A percentile compares a stretch with the other conserved stretches of the same genome.
These are phyloP conservation scores for Striga hermonthica DNA, from an alignment of 305 asterid species.

Conservation along the genomic window DNA sequence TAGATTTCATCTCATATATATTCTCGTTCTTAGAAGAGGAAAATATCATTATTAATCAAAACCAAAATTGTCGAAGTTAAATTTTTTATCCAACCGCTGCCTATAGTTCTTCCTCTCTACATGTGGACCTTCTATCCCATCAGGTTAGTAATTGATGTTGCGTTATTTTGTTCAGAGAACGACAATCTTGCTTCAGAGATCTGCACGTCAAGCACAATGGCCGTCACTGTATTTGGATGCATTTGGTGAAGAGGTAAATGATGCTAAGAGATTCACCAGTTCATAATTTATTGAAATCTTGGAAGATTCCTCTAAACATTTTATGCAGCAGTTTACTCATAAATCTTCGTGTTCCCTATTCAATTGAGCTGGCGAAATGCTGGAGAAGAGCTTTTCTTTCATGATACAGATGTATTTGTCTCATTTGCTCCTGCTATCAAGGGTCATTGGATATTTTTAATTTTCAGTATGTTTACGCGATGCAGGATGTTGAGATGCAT, in stretches of 20 bases:
- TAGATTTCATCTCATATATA: no score
- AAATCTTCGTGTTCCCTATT: conserved; percentile 19
- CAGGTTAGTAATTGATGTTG: conserved; percentile 15
- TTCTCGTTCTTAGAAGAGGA: no score
- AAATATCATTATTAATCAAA: no score
- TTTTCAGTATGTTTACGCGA: conserved; percentile 4
- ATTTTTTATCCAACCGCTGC: no score
- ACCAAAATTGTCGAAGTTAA: no score
- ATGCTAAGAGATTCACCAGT: no score
- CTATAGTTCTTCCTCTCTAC: not conserved
- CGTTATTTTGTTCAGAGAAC: conserved; percentile 59
- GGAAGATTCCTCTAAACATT: conserved; percentile 1
- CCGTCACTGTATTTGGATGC: conserved; percentile 96
- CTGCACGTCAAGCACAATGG: conserved; percentile 93
- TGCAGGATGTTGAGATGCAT: conserved; percentile 80
- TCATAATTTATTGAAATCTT: not conserved
- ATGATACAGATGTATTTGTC: not conserved
- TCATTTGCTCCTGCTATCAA: no score
- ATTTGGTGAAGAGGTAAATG: conserved; percentile 92
- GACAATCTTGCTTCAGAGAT: conserved; percentile 82
- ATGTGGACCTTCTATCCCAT: conserved; percentile 12
- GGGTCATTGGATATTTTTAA: no score
- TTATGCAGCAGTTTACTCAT: conserved; percentile 3
- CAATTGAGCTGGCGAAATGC: conserved; percentile 10
- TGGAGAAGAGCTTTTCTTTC: not conserved